Evolutionary conservation across 768 basidiomycete genomes (phyloP).

Genomic region (Vararia minispora): DNA sequence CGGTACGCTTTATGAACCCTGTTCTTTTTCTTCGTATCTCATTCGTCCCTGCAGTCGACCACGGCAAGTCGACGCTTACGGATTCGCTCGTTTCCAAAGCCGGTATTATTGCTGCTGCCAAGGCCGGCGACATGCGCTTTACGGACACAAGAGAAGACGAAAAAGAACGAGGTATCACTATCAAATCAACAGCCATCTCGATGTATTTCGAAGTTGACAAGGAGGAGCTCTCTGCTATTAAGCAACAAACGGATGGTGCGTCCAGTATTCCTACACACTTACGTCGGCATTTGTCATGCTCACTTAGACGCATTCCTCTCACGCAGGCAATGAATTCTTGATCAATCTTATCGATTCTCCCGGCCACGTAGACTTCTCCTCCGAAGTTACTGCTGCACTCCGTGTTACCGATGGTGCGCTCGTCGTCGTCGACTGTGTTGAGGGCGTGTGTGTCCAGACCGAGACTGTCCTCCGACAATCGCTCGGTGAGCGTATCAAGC

Average conservation of each 20-base stretch:
- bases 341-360: conserved; percentile 99
- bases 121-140: conserved; percentile 95
- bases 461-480: conserved; percentile 98
- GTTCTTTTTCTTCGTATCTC: conserved; percentile 12
- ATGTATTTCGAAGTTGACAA: conserved; percentile 98
- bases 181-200: conserved; percentile 99
- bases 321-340: conserved; percentile 84
- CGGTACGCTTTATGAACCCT: conserved; percentile 39
- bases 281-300: too few relatives aligned
- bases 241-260: conserved; percentile 89
- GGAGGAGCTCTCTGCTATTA: conserved; percentile 76
- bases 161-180: conserved; percentile 99
- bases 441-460: conserved; percentile 99
- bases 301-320: conserved; percentile 6
- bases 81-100: conserved; percentile 99
- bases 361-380: conserved; percentile 99
- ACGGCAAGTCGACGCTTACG: conserved; percentile 99
- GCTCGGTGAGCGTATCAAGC: conserved; percentile 96
- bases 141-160: conserved; percentile 97
- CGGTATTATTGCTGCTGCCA: conserved; percentile 92
- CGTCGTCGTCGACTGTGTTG: conserved; percentile 98
- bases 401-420: conserved; percentile 99
- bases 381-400: conserved; percentile 98
- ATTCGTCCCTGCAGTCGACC: conserved; percentile 61
- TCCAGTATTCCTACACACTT: conserved; percentile 3